Evolutionary conservation across 1,284 basidiomycete species (phyloP).

Genomic region (Cutaneotrichosporon daszewskae): DNA sequence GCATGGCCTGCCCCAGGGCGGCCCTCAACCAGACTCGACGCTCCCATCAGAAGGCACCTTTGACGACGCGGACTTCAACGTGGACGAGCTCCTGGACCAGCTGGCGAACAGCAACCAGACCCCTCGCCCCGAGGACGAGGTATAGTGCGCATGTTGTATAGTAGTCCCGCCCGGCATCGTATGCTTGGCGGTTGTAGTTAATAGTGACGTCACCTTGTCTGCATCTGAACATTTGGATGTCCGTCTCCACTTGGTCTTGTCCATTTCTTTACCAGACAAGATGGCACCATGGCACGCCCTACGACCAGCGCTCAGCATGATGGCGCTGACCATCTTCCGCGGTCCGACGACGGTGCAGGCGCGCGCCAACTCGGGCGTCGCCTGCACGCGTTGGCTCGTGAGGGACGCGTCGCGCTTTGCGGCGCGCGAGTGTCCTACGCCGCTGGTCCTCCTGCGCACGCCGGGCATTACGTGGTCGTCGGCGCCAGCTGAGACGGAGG

Average conservation of each 20-base stretch:
- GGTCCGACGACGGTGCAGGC: background rate
- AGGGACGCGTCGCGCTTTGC: constrained; percentile 26
- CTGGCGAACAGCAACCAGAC: constrained; percentile 25
- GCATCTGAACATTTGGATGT: too few species aligned
- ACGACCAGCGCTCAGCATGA: background rate
- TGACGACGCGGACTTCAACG: constrained; percentile 35
- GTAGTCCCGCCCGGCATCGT: too few species aligned
- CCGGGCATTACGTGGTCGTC: constrained; percentile 15
- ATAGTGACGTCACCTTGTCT: too few species aligned
- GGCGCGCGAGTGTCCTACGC: constrained; percentile 36
- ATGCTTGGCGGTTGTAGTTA: too few species aligned
- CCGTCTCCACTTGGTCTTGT: too few species aligned
- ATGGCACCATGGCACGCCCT: constrained; percentile 1
- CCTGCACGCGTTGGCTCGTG: constrained; percentile 31
- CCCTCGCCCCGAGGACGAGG: too few species aligned
- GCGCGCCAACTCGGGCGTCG: background rate
- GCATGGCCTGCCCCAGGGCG: background rate
- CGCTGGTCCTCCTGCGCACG: constrained; percentile 34
- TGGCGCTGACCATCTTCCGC: background rate
- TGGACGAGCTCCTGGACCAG: constrained; percentile 40
- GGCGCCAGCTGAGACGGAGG: background rate
- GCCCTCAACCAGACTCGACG: background rate
- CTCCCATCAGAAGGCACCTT: constrained; percentile 11
- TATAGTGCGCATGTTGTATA: too few species aligned
- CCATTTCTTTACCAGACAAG: too few species aligned